Percentiles rank a stretch among this genome's conserved stretches.
These are phyloP conservation scores for Rhizophagus clarus DNA, from an alignment of 192 early-diverging fungal genomes.

Conservation along the genomic window DNA sequence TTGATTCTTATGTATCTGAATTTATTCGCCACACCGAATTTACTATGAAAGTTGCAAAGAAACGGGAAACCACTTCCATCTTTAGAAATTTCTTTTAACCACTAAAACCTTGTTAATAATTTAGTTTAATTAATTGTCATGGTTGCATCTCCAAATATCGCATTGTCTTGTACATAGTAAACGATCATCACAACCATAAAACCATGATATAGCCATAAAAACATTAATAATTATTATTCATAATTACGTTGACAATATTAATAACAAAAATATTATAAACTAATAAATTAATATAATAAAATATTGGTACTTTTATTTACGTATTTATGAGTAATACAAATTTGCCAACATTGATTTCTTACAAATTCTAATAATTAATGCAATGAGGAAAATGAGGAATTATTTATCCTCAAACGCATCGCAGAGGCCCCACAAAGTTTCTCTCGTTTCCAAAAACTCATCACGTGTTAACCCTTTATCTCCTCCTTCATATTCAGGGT, in stretches of 20 bases:
- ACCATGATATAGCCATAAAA: no score
- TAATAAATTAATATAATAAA: no score
- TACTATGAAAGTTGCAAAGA: neutral
- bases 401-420: conserved; percentile 8
- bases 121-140: neutral
- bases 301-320: no score
- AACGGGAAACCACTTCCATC: neutral
- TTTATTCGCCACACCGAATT: neutral
- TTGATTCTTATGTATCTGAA: neutral
- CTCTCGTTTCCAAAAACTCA: conserved; percentile 19
- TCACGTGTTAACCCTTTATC: conserved; percentile 6
- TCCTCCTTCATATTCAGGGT: conserved; percentile 22
- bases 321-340: no score
- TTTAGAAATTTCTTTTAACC: neutral
- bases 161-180: neutral
- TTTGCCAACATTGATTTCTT: no score
- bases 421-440: neutral
- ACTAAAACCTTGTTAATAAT: neutral
- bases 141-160: neutral
- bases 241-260: no score
- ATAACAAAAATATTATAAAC: no score
- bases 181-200: no score
- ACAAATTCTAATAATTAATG: neutral
- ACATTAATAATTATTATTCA: no score
- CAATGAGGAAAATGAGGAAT: neutral